These are phyloP conservation scores for Zymoseptoria crescenta DNA, from an alignment of 2,329 filamentous ascomycete species.

Conservation along the genomic window DNA sequence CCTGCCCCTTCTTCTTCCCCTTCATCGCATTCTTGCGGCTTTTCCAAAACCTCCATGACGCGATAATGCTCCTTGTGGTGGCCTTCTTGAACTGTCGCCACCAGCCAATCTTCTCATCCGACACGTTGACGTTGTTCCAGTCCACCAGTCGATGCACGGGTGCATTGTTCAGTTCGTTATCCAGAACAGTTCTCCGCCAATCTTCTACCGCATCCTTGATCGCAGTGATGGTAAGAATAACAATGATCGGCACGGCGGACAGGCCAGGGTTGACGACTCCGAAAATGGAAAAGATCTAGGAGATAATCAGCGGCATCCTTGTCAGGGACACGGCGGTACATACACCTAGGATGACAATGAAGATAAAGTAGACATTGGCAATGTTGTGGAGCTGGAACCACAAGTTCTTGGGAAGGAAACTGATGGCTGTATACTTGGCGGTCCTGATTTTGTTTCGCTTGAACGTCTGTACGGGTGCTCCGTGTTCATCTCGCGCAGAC, in stretches of 20 bases:
- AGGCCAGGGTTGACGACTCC: constrained; percentile 84
- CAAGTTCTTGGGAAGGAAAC: constrained; percentile 92
- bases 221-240: constrained; percentile 80
- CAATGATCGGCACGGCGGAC: constrained; percentile 83
- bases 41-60: constrained; percentile 45
- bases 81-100: constrained; percentile 93
- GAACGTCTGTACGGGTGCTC: constrained; percentile 61
- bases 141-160: constrained; percentile 82
- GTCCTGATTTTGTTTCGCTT: constrained; percentile 95
- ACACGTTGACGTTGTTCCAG: constrained; percentile 89
- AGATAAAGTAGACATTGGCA: constrained; percentile 96
- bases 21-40: constrained; percentile 33
- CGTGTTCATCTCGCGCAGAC: constrained; percentile 71
- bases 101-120: constrained; percentile 71
- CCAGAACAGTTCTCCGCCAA: constrained; percentile 81
- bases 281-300: constrained; percentile 84
- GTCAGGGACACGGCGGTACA: constrained; percentile 34
- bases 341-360: constrained; percentile 89
- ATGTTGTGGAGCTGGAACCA: constrained; percentile 99
- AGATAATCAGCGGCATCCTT: constrained; percentile 9
- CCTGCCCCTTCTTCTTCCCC: constrained; percentile 40
- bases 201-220: constrained; percentile 96
- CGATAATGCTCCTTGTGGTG: constrained; percentile 55
- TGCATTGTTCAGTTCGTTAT: constrained; percentile 93
- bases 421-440: constrained; percentile 91